phyloP scores from a whole-genome alignment of 148 eudicot species.

The Silene conica region DNA sequence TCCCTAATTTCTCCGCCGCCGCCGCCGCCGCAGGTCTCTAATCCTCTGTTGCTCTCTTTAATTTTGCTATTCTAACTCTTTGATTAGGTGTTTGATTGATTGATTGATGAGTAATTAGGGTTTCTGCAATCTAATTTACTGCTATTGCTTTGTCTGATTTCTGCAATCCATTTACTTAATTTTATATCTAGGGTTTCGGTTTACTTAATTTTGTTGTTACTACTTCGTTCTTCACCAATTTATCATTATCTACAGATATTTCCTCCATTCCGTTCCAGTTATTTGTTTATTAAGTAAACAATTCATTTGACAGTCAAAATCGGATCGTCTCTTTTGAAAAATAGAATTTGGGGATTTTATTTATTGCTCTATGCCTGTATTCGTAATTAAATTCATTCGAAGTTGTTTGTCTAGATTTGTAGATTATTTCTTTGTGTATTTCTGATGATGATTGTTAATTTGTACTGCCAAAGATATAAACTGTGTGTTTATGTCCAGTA shows the following conservation, averaged over 20 bases:
- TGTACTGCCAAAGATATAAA: too few relatives aligned
- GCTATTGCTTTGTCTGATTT: background rate
- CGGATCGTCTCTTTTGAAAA: too few relatives aligned
- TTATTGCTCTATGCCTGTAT: too few relatives aligned
- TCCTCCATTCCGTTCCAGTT: too few relatives aligned
- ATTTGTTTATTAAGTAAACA: background rate
- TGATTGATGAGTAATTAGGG: background rate
- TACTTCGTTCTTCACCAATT: background rate
- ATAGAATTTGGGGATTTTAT: too few relatives aligned
- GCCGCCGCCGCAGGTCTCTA: conserved; percentile 4
- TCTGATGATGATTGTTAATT: too few relatives aligned
- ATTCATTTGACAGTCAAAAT: too few relatives aligned
- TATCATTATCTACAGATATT: too few relatives aligned
- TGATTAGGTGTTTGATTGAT: background rate
- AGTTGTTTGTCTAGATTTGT: too few relatives aligned
- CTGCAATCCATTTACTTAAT: background rate
- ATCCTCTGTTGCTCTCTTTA: background rate
- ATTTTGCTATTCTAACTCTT: background rate
- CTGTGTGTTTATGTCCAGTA: too few relatives aligned
- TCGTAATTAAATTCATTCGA: too few relatives aligned
- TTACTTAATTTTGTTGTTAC: background rate
- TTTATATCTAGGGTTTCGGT: background rate
- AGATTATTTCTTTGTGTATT: too few relatives aligned
- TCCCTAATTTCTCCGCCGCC: background rate
- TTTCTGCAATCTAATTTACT: background rate